Conservation (phyloP, 352 stramenopile species). For the Globisporangium echinulatum region DNA sequence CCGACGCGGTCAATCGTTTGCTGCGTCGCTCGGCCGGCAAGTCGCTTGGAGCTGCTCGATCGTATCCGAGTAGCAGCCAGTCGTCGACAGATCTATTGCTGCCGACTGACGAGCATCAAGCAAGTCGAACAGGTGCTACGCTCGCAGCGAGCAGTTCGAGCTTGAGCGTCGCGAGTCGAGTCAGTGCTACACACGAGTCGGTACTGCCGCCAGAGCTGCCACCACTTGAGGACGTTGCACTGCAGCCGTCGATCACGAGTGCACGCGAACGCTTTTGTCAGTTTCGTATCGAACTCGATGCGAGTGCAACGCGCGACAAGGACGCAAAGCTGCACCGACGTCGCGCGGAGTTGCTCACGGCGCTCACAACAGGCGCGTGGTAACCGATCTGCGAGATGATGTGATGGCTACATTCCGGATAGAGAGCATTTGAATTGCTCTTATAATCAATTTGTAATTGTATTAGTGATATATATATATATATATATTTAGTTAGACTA, state of each 20-base stretch:
- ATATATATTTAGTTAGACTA: no score
- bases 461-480: no score
- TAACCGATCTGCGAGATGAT: conserved; percentile 1
- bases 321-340: conserved; percentile 31
- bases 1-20: conserved; percentile 6
- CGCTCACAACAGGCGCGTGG: conserved; percentile 23
- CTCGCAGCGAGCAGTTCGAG: conserved; percentile 5
- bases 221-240: conserved; percentile 5
- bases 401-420: not conserved
- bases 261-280: conserved; percentile 15
- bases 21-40: conserved; percentile 9
- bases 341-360: conserved; percentile 41
- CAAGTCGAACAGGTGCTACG: not conserved
- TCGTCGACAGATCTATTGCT: not conserved
- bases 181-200: not conserved
- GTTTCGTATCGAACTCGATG: conserved; percentile 19
- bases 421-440: no score
- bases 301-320: conserved; percentile 16
- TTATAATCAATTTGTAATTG: no score
- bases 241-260: conserved; percentile 15
- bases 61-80: not conserved
- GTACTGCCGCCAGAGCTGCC: not conserved
- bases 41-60: not conserved
- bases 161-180: not conserved
- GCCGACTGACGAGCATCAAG: conserved; percentile 1